These are phyloP conservation scores for Zostera marina DNA, from an alignment of 116 monocot species.

Conservation along the genomic window DNA sequence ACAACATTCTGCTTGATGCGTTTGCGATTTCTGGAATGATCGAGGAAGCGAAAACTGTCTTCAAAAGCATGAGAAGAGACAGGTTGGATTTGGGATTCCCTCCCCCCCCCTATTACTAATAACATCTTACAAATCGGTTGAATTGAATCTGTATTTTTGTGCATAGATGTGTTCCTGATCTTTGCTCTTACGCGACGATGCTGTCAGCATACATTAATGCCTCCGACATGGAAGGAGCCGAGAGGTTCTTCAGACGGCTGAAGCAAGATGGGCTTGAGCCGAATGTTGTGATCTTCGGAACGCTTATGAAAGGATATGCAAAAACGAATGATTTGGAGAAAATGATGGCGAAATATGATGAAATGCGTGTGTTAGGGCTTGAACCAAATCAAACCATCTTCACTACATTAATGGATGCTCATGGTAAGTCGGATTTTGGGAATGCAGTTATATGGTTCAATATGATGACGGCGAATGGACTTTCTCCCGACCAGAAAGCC, in stretches of 20 bases:
- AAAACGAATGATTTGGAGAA: conserved; percentile 60
- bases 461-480: conserved; percentile 61
- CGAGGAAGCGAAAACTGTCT: conserved; percentile 75
- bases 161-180: conserved; percentile 52
- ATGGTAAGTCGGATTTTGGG: conserved; percentile 78
- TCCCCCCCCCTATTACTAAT: too few relatives aligned
- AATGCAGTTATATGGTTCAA: conserved; percentile 78
- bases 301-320: conserved; percentile 93
- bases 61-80: conserved; percentile 89
- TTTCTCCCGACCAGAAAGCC: conserved; percentile 77
- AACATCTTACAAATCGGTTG: not conserved
- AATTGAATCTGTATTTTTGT: not conserved
- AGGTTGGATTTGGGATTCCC: conserved; percentile 37
- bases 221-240: conserved; percentile 84
- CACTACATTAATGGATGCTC: conserved; percentile 86
- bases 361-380: conserved; percentile 56
- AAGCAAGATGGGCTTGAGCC: conserved; percentile 80
- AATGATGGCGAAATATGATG: conserved; percentile 65
- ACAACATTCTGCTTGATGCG: conserved; percentile 91
- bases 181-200: conserved; percentile 89
- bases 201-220: conserved; percentile 80
- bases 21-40: conserved; percentile 97
- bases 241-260: conserved; percentile 70
- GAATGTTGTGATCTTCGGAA: conserved; percentile 74
- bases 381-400: conserved; percentile 80